phyloP scores from a whole-genome alignment of 306 rosid species.

The Cotoneaster glaucophyllus region DNA sequence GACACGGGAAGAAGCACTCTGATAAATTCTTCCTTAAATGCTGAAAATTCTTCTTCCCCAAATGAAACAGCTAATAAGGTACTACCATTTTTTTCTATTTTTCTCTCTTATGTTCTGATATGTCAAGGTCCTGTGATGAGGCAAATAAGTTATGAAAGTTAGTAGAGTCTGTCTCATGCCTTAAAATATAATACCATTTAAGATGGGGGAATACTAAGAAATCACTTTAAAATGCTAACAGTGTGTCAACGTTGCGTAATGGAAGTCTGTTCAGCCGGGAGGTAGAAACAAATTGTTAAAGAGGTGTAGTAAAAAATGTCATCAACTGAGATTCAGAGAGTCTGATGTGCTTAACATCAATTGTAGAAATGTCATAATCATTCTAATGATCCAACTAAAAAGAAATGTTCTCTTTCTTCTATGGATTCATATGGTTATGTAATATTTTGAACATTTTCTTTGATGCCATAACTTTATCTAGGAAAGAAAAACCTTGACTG shows the following conservation, averaged over 20 bases:
- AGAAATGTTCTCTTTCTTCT: neutral
- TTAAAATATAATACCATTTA: neutral
- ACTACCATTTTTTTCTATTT: neutral
- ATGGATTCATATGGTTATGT: neutral
- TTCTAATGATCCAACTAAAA: neutral
- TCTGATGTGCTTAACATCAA: neutral
- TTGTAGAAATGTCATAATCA: neutral
- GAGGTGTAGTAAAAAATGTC: neutral
- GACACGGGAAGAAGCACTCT: constrained; percentile 28
- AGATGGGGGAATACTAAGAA: neutral
- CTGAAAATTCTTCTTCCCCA: constrained; percentile 23
- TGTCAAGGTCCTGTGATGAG: neutral
- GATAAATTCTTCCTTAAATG: constrained; percentile 19
- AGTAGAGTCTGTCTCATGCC: neutral
- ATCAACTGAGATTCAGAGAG: neutral
- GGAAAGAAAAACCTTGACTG: neutral
- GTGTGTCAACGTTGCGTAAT: neutral
- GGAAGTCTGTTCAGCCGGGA: neutral
- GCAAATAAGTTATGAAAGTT: neutral
- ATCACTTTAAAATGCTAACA: neutral
- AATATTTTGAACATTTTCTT: neutral
- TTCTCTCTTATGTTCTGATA: neutral
- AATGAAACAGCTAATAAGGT: constrained; percentile 35
- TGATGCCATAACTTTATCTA: neutral
- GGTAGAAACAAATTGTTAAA: neutral